These are phyloP conservation scores for Teunomyces panamensis DNA, from an alignment of 805 yeast species.

Conservation along the genomic window DNA sequence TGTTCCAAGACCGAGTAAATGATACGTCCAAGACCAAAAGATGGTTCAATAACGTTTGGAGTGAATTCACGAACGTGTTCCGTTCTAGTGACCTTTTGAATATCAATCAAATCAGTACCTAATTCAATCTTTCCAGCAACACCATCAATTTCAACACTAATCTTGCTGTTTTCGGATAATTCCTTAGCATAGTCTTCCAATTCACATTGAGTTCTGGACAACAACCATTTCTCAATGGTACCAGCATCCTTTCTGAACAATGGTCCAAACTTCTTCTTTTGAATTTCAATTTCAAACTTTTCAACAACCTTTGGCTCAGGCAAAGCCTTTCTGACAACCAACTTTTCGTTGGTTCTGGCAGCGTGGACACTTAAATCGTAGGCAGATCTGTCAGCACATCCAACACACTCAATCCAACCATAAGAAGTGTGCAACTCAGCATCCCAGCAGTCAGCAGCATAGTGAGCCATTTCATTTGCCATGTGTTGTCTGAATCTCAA, in stretches of 20 bases:
- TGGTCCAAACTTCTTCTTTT: constrained; percentile 97
- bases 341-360: constrained; percentile 90
- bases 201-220: constrained; percentile 77
- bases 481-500: constrained; percentile 98
- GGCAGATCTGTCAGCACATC: constrained; percentile 99
- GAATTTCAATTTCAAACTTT: constrained; percentile 77
- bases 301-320: constrained; percentile 83
- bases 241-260: constrained; percentile 97
- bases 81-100: constrained; percentile 73
- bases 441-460: constrained; percentile 99
- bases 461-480: constrained; percentile 99
- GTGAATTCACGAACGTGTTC: constrained; percentile 94
- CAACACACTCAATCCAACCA: constrained; percentile 99
- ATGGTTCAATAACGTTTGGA: constrained; percentile 98
- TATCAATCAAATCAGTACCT: constrained; percentile 66
- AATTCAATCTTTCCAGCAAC: constrained; percentile 64
- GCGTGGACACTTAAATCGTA: constrained; percentile 95
- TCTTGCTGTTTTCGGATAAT: constrained; percentile 58
- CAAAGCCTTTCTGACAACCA: constrained; percentile 89
- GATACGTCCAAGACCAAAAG: constrained; percentile 98
- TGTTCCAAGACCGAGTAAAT: constrained; percentile 92
- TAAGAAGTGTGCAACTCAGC: constrained; percentile 93
- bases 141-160: constrained; percentile 66
- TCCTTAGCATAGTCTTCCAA: constrained; percentile 73
- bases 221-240: constrained; percentile 77